Percentiles rank a stretch among this genome's conserved stretches.
Evolutionary conservation across 345 rosid genomes (phyloP).

Genomic region (Atalantia buxifolia): DNA sequence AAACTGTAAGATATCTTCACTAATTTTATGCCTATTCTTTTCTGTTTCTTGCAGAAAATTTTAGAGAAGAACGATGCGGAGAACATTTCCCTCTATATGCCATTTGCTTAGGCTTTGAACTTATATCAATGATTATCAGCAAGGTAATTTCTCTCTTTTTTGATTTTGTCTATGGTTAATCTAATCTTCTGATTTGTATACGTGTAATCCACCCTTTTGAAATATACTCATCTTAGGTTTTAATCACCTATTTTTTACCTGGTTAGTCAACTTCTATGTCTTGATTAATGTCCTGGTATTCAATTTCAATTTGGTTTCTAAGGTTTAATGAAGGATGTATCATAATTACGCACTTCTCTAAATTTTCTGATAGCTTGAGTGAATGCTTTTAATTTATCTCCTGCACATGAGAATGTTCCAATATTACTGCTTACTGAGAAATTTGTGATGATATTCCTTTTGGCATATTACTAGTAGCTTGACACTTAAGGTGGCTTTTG

Average conservation of each 20-base stretch:
- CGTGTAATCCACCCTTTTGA: not conserved
- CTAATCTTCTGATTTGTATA: not conserved
- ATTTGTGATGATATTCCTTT: not conserved
- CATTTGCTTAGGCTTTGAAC: slow-evolving; percentile 81
- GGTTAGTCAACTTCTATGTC: not conserved
- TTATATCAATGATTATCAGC: slow-evolving; percentile 75
- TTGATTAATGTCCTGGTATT: not conserved
- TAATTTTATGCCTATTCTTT: not conserved
- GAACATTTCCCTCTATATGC: slow-evolving; percentile 78
- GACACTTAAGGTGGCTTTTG: not conserved
- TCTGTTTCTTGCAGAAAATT: slow-evolving; percentile 48
- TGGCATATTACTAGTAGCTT: not conserved
- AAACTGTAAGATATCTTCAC: not conserved
- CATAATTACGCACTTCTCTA: no score
- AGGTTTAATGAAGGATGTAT: not conserved
- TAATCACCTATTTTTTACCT: not conserved
- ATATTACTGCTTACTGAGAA: not conserved
- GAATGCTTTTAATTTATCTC: not conserved
- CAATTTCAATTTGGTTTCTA: not conserved
- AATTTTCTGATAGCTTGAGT: not conserved
- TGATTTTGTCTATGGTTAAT: not conserved
- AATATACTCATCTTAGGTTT: not conserved
- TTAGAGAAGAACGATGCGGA: slow-evolving; percentile 69
- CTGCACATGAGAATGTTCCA: not conserved
- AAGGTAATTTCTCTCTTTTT: slow-evolving; percentile 49